Conservation (phyloP, 257 asterid genomes). For the Anisodus tanguticus region DNA sequence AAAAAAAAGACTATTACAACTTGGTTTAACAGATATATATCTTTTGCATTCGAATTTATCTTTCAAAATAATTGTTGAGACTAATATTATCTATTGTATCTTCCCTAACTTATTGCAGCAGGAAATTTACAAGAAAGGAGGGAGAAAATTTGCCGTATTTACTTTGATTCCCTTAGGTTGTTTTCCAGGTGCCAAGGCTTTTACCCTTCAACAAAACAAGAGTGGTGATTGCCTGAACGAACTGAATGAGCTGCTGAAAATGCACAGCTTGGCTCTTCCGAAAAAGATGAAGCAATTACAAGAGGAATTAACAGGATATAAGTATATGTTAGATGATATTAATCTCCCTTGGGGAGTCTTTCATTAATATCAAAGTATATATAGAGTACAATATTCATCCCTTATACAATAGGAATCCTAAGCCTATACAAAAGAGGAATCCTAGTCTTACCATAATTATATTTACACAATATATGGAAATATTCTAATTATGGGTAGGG, state of each 20-base stretch:
- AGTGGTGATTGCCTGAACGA: slow-evolving; percentile 16
- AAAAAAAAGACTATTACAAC: no score
- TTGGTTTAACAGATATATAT: neutral
- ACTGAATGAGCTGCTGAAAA: slow-evolving; percentile 17
- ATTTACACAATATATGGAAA: no score
- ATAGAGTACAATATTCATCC: no score
- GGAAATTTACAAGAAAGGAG: slow-evolving; percentile 40
- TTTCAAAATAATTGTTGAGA: neutral
- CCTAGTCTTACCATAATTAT: no score
- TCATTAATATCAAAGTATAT: no score
- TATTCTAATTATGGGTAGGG: no score
- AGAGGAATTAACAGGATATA: slow-evolving; percentile 36
- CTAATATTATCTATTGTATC: neutral
- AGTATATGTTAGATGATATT: no score
- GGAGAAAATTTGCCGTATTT: slow-evolving; percentile 41
- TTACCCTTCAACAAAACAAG: neutral
- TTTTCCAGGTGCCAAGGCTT: slow-evolving; percentile 33
- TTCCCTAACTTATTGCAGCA: neutral
- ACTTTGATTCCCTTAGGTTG: slow-evolving; percentile 33
- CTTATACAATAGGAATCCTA: no score
- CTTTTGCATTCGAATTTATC: neutral
- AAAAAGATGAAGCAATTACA: slow-evolving; percentile 28
- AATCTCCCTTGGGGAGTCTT: no score
- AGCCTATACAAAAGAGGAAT: no score
- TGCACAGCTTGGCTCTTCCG: slow-evolving; percentile 31